Conservation (phyloP, 225 moss, liverwort and hornwort genomes). For the Physcomitrium patens region DNA sequence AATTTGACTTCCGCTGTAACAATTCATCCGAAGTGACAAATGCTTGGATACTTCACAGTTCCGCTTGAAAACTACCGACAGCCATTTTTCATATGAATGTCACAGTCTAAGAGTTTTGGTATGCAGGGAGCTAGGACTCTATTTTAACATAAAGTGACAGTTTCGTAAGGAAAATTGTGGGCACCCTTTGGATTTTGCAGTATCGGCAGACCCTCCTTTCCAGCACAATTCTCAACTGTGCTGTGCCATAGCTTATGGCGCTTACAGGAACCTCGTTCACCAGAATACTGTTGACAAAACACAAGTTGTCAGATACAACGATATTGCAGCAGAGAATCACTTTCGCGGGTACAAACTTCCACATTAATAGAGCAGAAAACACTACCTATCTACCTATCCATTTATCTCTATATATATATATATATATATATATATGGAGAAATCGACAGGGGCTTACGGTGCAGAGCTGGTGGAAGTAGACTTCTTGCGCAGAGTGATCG, state of each 20-base stretch:
- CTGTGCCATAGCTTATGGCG: conserved; percentile 4
- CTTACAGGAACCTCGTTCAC: conserved; percentile 19
- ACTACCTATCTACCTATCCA: neutral
- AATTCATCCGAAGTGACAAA: too few species aligned
- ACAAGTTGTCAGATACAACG: neutral
- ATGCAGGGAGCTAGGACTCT: conserved; percentile 38
- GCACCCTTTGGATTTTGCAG: conserved; percentile 22
- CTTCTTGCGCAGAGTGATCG: neutral
- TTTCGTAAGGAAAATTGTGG: conserved; percentile 30
- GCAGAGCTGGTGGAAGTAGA: conserved; percentile 25
- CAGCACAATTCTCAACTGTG: conserved; percentile 10
- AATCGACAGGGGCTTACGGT: conserved; percentile 28
- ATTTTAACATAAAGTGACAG: conserved; percentile 24
- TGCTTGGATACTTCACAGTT: too few species aligned
- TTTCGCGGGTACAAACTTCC: neutral
- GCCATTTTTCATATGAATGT: too few species aligned
- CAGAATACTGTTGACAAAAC: conserved; percentile 31
- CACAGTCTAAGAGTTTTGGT: conserved; percentile 27
- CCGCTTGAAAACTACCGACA: too few species aligned
- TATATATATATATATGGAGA: too few species aligned
- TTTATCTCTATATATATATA: too few species aligned
- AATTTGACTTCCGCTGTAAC: too few species aligned
- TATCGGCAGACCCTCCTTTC: conserved; percentile 10
- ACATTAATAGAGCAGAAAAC: neutral
- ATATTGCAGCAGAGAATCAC: conserved; percentile 21